Conservation (phyloP, 202 grass and related monocot species). For the Panicum virgatum region DNA sequence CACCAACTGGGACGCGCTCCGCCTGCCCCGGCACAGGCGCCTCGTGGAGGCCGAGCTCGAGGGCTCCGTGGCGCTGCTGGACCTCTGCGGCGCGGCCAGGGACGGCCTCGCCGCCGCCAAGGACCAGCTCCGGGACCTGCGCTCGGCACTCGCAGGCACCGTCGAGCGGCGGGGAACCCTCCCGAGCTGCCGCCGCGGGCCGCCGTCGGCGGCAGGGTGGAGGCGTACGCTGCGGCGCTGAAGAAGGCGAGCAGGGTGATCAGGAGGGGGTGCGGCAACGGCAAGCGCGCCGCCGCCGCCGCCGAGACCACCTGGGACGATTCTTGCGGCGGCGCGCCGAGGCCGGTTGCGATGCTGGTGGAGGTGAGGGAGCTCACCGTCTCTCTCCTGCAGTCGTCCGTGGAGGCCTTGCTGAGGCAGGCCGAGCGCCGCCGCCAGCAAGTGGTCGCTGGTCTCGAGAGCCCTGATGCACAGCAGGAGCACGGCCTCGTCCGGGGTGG, state of each 20-base stretch:
- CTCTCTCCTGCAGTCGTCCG: neutral
- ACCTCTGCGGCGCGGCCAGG: neutral
- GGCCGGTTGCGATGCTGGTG: neutral
- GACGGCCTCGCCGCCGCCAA: slow-evolving; percentile 23
- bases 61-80: neutral
- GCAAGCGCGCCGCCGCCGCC: neutral
- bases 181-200: neutral
- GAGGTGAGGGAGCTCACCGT: slow-evolving; percentile 17
- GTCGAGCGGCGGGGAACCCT: neutral
- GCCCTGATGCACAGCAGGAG: neutral
- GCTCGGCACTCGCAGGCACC: neutral
- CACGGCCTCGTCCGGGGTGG: neutral
- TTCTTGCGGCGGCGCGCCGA: neutral
- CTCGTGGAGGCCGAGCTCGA: slow-evolving; percentile 10
- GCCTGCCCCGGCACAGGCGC: neutral
- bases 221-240: neutral
- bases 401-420: neutral
- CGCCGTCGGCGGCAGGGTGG: neutral
- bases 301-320: neutral
- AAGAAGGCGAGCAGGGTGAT: slow-evolving; percentile 17
- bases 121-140: neutral
- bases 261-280: neutral
- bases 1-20: slow-evolving; percentile 22
- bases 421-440: neutral
- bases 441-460: slow-evolving; percentile 19